Base-by-base conservation (phyloP, 2,329 filamentous ascomycete species). In the Lecanosticta acicola region DNA sequence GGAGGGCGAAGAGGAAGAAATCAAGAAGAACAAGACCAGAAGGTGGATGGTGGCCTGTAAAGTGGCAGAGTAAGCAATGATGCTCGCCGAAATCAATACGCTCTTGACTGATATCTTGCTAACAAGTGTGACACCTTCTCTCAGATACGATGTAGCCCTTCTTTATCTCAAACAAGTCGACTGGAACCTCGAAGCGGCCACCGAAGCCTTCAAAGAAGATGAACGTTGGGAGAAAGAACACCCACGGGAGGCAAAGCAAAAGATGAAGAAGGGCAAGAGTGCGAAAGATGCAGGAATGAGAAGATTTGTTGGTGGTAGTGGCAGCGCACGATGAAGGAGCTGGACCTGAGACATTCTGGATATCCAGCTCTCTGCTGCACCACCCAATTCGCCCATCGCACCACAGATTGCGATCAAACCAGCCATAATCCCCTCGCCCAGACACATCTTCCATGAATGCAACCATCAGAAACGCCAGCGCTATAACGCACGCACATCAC, bases 1-100 rank as follows among this genome's bases (percentile, higher is more conserved):
- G n/a, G 84, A 85, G 43, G 80, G 83, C 39, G 85, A 87, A 60
- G 83, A 85, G 37, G 85, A 88, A 59, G 83, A 86, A 66, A 71
- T 77, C 40, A 76, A 81, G 51, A 90, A 87, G 67, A 74, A 71
- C 14, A 83, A 82, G 60, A 75, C 91, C 26, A 74, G 87, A 34
- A 78, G 84, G 50, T 91, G 84, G 73, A 90, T 90, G 86, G 80
- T 87, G 2, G 74, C 76, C 1, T 87, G 83, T 68, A 91, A 91
- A 63, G 83, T 87, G 20, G 71, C 78, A 18, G 84, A 90, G 71
- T 90, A 82, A 68, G 75, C 70, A 32, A 7, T n/a, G 18, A 41
- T 40, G 14, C 37, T 46, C 18, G 9, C 32, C 33, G 16, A 5
- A 35, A 10, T 35, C 2, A 33, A 24, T 35, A 16, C 4, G 16